Percentiles rank a stretch among this genome's conserved stretches.
phyloP scores from a whole-genome alignment of 2,329 filamentous ascomycete species.

The Pseudogymnoascus sp. region DNA sequence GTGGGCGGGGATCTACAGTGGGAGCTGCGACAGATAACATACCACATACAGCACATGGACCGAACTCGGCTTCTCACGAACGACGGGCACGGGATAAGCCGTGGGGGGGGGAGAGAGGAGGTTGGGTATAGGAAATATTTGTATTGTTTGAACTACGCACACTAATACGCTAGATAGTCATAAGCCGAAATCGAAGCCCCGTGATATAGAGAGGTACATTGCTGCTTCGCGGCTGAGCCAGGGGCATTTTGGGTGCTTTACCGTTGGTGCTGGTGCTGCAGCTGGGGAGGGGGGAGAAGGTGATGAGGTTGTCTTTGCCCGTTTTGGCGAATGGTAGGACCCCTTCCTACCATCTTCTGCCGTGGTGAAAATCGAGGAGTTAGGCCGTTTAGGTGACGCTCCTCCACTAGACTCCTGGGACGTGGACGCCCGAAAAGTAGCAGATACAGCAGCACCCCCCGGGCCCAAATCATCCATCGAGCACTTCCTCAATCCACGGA shows the following conservation, averaged over 20 bases:
- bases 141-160: background rate
- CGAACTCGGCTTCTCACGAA: too few relatives aligned
- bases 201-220: background rate
- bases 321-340: background rate
- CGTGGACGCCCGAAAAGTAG: background rate
- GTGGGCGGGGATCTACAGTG: too few relatives aligned
- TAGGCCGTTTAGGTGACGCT: background rate
- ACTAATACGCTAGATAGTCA: background rate
- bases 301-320: background rate
- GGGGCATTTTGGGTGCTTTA: background rate
- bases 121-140: too few relatives aligned
- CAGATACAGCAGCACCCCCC: background rate
- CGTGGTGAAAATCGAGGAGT: background rate
- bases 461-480: background rate
- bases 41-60: too few relatives aligned
- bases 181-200: background rate
- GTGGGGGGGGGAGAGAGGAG: too few relatives aligned
- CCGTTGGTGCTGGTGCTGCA: background rate
- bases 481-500: slow-evolving; percentile 25
- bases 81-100: background rate
- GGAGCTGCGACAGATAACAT: too few relatives aligned
- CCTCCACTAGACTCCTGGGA: background rate
- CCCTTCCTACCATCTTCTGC: background rate
- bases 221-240: background rate
- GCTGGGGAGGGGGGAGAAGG: background rate